phyloP scores from a whole-genome alignment of 805 yeast genomes.

The Yamadazyma phyllophila region DNA sequence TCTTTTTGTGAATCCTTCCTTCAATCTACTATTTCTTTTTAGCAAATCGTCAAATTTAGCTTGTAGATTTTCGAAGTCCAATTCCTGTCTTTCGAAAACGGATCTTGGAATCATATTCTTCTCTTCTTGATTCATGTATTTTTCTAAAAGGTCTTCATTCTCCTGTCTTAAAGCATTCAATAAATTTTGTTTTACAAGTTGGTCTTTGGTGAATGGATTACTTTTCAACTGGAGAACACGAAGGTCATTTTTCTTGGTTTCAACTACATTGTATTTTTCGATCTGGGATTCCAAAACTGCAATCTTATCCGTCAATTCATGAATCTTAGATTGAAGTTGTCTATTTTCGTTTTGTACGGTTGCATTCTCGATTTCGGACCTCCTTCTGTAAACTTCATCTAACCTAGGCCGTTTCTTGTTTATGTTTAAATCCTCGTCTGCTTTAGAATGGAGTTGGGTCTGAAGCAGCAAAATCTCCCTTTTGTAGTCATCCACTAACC shows the following conservation, averaged over 20 bases:
- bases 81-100: slow-evolving; percentile 58
- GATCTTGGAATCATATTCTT: slow-evolving; percentile 52
- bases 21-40: slow-evolving; percentile 53
- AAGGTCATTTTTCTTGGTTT: slow-evolving; percentile 21
- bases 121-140: slow-evolving; percentile 16
- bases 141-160: slow-evolving; percentile 46
- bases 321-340: slow-evolving; percentile 33
- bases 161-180: slow-evolving; percentile 54
- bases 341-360: slow-evolving; percentile 39
- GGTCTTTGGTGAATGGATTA: slow-evolving; percentile 64
- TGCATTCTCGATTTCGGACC: slow-evolving; percentile 14
- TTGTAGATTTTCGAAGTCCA: slow-evolving; percentile 51
- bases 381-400: slow-evolving; percentile 19
- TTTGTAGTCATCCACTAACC: slow-evolving; percentile 56
- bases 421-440: slow-evolving; percentile 11
- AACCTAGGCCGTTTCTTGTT: slow-evolving; percentile 27
- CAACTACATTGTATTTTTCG: slow-evolving; percentile 21
- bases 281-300: slow-evolving; percentile 36
- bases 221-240: slow-evolving; percentile 61
- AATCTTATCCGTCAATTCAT: slow-evolving; percentile 35
- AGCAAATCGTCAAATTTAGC: slow-evolving; percentile 45
- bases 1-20: slow-evolving; percentile 59
- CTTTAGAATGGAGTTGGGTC: slow-evolving; percentile 22
- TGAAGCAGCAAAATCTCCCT: slow-evolving; percentile 46
- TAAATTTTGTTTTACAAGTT: slow-evolving; percentile 52